Conservation (phyloP, 176 grass and related monocot species). For the Carex myosuroides region DNA sequence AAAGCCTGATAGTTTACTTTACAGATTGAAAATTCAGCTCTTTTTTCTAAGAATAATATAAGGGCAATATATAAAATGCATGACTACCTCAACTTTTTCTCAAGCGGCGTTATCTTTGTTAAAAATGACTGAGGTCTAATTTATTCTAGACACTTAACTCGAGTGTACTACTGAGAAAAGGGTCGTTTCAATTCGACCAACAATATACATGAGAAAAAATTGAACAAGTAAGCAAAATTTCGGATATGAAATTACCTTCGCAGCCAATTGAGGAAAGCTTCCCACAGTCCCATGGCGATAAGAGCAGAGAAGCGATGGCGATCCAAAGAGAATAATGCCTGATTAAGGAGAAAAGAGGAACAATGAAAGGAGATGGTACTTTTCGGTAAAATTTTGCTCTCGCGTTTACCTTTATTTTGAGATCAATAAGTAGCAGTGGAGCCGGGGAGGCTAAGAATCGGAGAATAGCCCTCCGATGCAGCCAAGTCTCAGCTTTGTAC, state of each 20-base stretch:
- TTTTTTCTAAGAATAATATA: neutral
- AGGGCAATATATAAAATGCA: neutral
- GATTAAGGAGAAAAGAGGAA: neutral
- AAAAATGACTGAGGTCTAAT: neutral
- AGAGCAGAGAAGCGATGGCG: neutral
- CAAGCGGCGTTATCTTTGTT: neutral
- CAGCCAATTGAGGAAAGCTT: conserved; percentile 98
- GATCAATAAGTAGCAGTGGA: neutral
- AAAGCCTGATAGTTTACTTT: neutral
- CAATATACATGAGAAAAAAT: conserved; percentile 4
- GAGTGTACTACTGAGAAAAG: neutral
- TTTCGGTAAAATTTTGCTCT: neutral
- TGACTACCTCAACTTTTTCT: neutral
- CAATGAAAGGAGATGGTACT: neutral
- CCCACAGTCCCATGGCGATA: conserved; percentile 74
- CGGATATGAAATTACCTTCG: conserved; percentile 43
- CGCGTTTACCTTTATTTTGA: conserved; percentile 17
- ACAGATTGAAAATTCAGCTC: neutral
- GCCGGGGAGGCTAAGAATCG: neutral
- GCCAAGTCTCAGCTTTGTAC: neutral
- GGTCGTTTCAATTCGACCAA: neutral
- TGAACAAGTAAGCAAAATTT: neutral
- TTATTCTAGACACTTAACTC: neutral
- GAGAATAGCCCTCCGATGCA: neutral
- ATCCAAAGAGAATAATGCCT: neutral